Evolutionary conservation across 371 early-diverging fungal genomes (phyloP).

Genomic region (Dichotomocladium elegans): DNA sequence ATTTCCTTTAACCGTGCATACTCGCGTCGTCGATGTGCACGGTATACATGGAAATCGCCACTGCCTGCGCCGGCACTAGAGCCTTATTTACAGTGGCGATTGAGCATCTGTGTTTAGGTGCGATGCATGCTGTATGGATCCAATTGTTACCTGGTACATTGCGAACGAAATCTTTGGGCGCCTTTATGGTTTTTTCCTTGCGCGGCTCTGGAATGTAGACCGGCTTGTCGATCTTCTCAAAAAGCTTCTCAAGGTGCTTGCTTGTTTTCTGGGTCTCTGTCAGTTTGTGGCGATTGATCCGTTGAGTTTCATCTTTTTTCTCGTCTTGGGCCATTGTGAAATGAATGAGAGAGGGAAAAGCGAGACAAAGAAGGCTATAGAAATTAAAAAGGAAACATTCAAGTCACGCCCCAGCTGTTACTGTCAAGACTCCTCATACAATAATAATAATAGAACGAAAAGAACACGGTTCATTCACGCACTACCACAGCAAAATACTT

Average conservation of each 20-base stretch:
- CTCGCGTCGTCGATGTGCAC: slow-evolving; percentile 86
- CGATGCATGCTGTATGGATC: too few species aligned
- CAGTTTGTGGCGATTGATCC: slow-evolving; percentile 36
- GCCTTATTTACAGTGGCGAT: too few species aligned
- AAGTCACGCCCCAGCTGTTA: too few species aligned
- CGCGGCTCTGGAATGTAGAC: slow-evolving; percentile 61
- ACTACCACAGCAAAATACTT: too few species aligned
- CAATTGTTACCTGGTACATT: slow-evolving; percentile 77
- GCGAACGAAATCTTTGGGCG: slow-evolving; percentile 76
- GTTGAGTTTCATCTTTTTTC: neutral
- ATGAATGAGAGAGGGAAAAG: too few species aligned
- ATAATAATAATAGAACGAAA: too few species aligned
- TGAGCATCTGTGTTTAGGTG: too few species aligned
- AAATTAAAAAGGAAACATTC: too few species aligned
- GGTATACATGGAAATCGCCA: slow-evolving; percentile 95
- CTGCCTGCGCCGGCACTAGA: slow-evolving; percentile 96
- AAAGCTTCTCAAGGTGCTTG: slow-evolving; percentile 67
- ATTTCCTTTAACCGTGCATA: slow-evolving; percentile 74
- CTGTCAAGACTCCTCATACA: too few species aligned
- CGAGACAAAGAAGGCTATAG: too few species aligned
- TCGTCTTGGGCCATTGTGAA: slow-evolving; percentile 8
- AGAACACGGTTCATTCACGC: too few species aligned
- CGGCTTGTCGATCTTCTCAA: slow-evolving; percentile 79
- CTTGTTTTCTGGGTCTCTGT: slow-evolving; percentile 53
- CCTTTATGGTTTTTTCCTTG: slow-evolving; percentile 42